Conservation (phyloP, 202 grass and related monocot species). For the Carex sylvatica region DNA sequence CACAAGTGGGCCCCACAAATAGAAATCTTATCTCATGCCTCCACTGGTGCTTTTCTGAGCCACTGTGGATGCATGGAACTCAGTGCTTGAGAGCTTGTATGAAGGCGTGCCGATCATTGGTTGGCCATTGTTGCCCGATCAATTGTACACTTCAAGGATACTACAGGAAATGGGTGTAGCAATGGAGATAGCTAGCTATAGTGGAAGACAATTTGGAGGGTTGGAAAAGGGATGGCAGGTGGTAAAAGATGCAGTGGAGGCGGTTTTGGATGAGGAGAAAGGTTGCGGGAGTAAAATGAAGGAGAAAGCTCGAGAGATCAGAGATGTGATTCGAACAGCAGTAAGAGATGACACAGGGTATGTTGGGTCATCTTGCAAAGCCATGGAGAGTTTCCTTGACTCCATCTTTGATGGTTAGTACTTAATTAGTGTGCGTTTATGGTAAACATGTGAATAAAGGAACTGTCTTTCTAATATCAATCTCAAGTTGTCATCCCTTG, state of each 20-base stretch:
- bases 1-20: conserved; percentile 25
- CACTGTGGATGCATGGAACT: conserved; percentile 45
- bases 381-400: conserved; percentile 18
- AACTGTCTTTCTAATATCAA: neutral
- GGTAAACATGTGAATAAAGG: neutral
- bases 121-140: conserved; percentile 25
- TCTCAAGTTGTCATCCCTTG: neutral
- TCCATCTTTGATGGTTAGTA: conserved; percentile 1
- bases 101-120: conserved; percentile 17
- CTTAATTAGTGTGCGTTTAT: neutral
- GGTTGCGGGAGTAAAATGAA: conserved; percentile 25
- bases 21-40: conserved; percentile 20
- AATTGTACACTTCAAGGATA: conserved; percentile 24
- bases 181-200: neutral
- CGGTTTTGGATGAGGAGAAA: neutral
- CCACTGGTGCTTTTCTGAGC: conserved; percentile 32
- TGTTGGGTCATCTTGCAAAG: conserved; percentile 22
- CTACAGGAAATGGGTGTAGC: conserved; percentile 15
- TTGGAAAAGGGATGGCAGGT: conserved; percentile 9
- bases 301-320: conserved; percentile 10
- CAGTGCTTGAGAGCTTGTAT: conserved; percentile 22
- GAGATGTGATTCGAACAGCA: neutral
- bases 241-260: conserved; percentile 22
- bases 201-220: neutral
- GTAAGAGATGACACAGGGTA: conserved; percentile 10